phyloP scores from a whole-genome alignment of 768 basidiomycete genomes.

The Tylopilus sp. region DNA sequence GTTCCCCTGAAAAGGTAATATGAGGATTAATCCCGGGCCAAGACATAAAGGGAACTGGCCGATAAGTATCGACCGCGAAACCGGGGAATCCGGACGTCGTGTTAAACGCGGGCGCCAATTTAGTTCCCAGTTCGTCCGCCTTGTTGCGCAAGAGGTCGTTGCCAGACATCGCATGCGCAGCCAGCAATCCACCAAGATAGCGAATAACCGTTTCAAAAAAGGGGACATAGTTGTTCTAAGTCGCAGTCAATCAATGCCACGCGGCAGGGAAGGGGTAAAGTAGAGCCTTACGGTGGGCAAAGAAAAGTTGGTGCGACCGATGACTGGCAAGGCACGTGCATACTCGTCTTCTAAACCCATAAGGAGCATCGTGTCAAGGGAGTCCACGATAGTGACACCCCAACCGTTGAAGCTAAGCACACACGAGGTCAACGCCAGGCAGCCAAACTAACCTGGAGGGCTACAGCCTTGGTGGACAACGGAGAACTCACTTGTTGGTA shows the following conservation, averaged over 20 bases:
- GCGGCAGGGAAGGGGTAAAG: background rate
- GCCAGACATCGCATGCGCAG: conserved; percentile 73
- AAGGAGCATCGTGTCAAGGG: conserved; percentile 82
- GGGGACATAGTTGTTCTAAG: conserved; percentile 38
- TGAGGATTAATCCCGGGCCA: too few relatives aligned
- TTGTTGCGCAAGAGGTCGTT: conserved; percentile 59
- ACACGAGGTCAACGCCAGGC: background rate
- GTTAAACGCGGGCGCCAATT: conserved; percentile 69
- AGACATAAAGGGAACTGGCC: too few relatives aligned
- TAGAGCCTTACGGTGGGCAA: conserved; percentile 37
- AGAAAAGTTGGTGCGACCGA: conserved; percentile 50
- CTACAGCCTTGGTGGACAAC: background rate
- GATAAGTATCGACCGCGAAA: conserved; percentile 64
- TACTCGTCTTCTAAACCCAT: conserved; percentile 78
- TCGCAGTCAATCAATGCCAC: too few relatives aligned
- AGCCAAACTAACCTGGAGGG: too few relatives aligned
- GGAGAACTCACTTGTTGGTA: conserved; percentile 48
- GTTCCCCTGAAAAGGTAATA: too few relatives aligned
- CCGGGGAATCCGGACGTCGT: conserved; percentile 68
- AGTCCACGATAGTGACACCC: conserved; percentile 76
- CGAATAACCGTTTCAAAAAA: conserved; percentile 89
- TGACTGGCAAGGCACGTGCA: conserved; percentile 52
- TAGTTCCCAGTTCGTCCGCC: conserved; percentile 76
- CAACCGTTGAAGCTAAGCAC: conserved; percentile 79
- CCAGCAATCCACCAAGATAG: conserved; percentile 84